Evolutionary conservation across 176 grass and related monocot genomes (phyloP).

Genomic region (Carex cristatella): DNA sequence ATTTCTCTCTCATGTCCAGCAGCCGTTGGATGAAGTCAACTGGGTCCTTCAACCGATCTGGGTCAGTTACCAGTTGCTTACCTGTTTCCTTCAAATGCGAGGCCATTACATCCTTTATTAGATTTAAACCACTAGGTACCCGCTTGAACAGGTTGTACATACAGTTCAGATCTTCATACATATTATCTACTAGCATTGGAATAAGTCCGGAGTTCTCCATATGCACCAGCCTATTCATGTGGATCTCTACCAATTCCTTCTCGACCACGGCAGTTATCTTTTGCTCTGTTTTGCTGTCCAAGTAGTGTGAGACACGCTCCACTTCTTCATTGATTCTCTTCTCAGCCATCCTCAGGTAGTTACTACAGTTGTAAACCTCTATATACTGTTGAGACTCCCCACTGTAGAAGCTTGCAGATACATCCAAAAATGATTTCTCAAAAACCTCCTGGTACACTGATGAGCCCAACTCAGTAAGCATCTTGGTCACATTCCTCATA

Average conservation of each 20-base stretch:
- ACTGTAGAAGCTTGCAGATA: conserved; percentile 74
- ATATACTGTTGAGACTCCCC: conserved; percentile 68
- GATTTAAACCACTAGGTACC: conserved; percentile 45
- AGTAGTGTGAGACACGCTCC: conserved; percentile 60
- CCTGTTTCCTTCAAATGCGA: conserved; percentile 65
- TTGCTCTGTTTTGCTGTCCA: conserved; percentile 50
- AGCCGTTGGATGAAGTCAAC: conserved; percentile 75
- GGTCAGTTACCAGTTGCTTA: conserved; percentile 65
- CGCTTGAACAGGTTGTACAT: conserved; percentile 66
- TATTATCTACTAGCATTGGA: conserved; percentile 71
- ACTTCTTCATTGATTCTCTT: conserved; percentile 63
- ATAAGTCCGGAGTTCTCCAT: conserved; percentile 86
- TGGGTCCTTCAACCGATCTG: conserved; percentile 73
- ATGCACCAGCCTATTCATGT: conserved; percentile 67
- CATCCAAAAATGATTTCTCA: conserved; percentile 63
- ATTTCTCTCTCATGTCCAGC: conserved; percentile 68
- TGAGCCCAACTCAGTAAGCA: conserved; percentile 67
- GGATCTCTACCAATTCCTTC: conserved; percentile 67
- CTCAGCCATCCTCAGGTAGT: conserved; percentile 78
- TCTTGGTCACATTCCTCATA: conserved; percentile 78
- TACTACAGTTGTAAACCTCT: conserved; percentile 67
- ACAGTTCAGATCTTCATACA: conserved; percentile 58
- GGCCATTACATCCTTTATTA: conserved; percentile 63
- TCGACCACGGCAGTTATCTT: conserved; percentile 70
- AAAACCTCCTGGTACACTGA: conserved; percentile 83